Conservation (phyloP, 2,329 filamentous ascomycete species). For the Trichoderma sp. region DNA sequence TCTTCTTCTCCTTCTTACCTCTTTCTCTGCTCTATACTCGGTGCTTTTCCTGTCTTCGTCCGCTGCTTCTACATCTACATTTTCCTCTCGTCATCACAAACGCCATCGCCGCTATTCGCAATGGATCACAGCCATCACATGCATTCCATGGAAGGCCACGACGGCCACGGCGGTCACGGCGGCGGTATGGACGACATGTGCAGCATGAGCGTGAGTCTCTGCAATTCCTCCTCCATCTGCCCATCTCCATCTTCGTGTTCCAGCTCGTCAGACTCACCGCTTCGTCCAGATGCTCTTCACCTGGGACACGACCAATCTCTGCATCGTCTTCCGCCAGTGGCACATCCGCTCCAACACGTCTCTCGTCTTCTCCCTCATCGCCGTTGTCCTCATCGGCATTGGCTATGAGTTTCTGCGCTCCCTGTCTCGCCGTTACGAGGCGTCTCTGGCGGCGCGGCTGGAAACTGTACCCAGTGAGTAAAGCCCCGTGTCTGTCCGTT, state of each 20-base stretch:
- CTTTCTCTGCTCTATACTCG: not conserved
- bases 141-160: slow-evolving; percentile 44
- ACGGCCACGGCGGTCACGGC: slow-evolving; percentile 38
- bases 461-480: slow-evolving; percentile 54
- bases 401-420: slow-evolving; percentile 89
- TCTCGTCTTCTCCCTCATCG: slow-evolving; percentile 77
- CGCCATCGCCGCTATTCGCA: not conserved
- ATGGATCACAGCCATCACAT: slow-evolving; percentile 39
- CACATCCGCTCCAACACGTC: slow-evolving; percentile 71
- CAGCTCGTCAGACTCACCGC: not conserved
- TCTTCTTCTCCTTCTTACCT: not conserved
- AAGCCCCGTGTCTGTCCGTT: not conserved
- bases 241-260: no score
- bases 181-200: slow-evolving; percentile 65
- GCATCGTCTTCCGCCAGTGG: slow-evolving; percentile 93
- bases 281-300: slow-evolving; percentile 86
- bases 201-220: slow-evolving; percentile 74
- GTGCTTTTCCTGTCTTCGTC: not conserved
- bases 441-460: slow-evolving; percentile 45
- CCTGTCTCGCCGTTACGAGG: slow-evolving; percentile 72
- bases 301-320: slow-evolving; percentile 89
- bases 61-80: not conserved
- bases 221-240: not conserved
- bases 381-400: slow-evolving; percentile 78
- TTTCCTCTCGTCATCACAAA: not conserved